Percentiles rank a stretch among this genome's conserved stretches.
phyloP scores from a whole-genome alignment of 2,329 filamentous ascomycete genomes.

The Ophiostoma ips region DNA sequence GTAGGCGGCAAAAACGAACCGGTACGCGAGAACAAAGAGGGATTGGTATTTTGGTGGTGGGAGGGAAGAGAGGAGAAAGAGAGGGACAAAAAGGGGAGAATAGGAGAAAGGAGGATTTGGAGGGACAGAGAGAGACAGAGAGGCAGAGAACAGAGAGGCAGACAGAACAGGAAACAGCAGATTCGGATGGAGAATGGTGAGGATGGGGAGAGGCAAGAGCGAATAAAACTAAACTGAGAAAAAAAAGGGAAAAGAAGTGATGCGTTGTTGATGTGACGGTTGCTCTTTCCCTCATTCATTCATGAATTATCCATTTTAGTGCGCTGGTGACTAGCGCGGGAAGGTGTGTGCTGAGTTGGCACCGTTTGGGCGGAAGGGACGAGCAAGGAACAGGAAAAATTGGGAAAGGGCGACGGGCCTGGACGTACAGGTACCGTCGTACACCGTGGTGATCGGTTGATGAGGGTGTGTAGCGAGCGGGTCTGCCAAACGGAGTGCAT shows the following conservation, averaged over 20 bases:
- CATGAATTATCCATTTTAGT: background rate
- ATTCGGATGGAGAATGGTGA: background rate
- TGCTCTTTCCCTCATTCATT: background rate
- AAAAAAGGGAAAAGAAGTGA: background rate
- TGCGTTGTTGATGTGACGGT: conserved; percentile 13
- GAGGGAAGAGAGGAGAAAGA: background rate
- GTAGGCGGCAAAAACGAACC: too few species aligned
- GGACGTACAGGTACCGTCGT: background rate
- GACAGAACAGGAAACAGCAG: background rate
- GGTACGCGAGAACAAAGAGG: too few species aligned
- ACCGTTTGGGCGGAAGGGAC: background rate
- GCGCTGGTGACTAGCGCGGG: background rate
- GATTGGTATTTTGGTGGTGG: background rate
- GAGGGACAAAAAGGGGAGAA: background rate
- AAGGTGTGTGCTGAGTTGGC: background rate
- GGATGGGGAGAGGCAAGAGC: background rate
- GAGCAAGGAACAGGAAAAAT: background rate
- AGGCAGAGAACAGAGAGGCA: too few species aligned
- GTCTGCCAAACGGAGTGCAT: background rate
- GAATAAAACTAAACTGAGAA: conserved; percentile 1
- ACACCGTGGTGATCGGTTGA: background rate
- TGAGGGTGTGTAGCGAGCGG: too few species aligned
- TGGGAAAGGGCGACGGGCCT: background rate
- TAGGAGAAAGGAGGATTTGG: background rate
- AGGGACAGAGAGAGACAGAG: background rate